Conservation (phyloP, 805 yeast genomes). For the Myxozyma sirexii region DNA sequence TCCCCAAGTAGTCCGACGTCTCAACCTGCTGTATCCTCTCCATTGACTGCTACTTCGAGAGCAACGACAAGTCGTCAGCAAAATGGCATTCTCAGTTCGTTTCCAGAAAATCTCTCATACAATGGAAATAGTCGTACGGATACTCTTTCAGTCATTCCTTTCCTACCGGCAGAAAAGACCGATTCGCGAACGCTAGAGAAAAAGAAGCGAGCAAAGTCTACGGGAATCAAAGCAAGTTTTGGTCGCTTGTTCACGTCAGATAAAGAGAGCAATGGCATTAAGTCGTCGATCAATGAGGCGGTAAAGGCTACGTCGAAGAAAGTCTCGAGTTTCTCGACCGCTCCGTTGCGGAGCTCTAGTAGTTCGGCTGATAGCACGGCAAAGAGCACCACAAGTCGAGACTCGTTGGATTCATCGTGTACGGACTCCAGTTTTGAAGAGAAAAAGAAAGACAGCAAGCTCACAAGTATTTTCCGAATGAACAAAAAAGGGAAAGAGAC, state of each 20-base stretch:
- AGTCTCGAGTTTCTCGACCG: conserved; percentile 1
- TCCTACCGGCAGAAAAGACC: not conserved
- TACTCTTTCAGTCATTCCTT: conserved; percentile 11
- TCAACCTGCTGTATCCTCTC: not conserved
- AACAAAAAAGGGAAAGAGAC: not conserved
- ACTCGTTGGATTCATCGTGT: not conserved
- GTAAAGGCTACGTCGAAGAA: not conserved
- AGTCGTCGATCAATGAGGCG: conserved; percentile 3
- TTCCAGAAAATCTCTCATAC: conserved; percentile 1
- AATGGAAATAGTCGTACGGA: conserved; percentile 12
- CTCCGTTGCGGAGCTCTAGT: not conserved
- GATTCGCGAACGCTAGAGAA: not conserved
- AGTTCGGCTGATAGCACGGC: not conserved
- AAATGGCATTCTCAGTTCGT: not conserved
- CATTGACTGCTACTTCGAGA: not conserved
- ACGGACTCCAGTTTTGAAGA: conserved; percentile 5
- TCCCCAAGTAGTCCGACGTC: too few species aligned
- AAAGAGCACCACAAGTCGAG: not conserved
- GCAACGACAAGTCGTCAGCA: not conserved
- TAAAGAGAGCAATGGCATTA: not conserved
- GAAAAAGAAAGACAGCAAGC: conserved; percentile 6
- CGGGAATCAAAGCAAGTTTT: conserved; percentile 19
- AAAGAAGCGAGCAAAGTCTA: conserved; percentile 5
- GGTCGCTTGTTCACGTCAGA: conserved; percentile 23
- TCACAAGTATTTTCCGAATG: conserved; percentile 11